Conservation (phyloP, 352 stramenopile species). For the Achlya hypogyna region DNA sequence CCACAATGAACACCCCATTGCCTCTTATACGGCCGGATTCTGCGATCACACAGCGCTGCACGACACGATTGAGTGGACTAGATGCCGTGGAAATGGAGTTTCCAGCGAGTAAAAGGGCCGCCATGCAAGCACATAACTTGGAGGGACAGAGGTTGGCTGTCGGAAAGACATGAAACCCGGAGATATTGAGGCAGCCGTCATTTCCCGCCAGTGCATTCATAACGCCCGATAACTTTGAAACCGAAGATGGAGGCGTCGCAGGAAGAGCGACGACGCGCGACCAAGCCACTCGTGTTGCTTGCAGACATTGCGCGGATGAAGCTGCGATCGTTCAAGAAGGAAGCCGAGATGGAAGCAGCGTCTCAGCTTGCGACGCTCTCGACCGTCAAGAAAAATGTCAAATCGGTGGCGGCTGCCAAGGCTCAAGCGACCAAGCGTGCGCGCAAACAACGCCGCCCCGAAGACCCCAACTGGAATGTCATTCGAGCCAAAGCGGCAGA, state of each 20-base stretch:
- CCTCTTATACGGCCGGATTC: too few relatives aligned
- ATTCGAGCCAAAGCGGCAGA: background rate
- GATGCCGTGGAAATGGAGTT: too few relatives aligned
- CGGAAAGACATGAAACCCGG: too few relatives aligned
- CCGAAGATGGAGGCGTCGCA: background rate
- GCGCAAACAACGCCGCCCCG: background rate
- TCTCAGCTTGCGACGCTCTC: background rate
- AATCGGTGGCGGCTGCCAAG: background rate
- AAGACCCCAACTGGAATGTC: conserved; percentile 6
- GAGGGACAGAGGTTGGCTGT: too few relatives aligned
- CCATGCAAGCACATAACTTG: too few relatives aligned
- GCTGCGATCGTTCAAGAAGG: background rate
- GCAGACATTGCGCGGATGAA: conserved; percentile 2
- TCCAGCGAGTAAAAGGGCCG: too few relatives aligned
- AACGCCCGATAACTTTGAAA: background rate
- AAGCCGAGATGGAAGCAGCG: background rate
- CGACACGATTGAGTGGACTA: too few relatives aligned
- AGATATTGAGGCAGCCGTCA: too few relatives aligned
- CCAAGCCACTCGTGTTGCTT: background rate
- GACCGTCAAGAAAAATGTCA: background rate
- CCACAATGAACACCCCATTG: background rate
- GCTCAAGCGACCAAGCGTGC: background rate
- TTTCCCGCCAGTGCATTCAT: background rate
- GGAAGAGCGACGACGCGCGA: background rate
- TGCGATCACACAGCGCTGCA: too few relatives aligned